These are phyloP conservation scores for Psilocybe azurescens DNA, from an alignment of 768 basidiomycete genomes.

Conservation along the genomic window DNA sequence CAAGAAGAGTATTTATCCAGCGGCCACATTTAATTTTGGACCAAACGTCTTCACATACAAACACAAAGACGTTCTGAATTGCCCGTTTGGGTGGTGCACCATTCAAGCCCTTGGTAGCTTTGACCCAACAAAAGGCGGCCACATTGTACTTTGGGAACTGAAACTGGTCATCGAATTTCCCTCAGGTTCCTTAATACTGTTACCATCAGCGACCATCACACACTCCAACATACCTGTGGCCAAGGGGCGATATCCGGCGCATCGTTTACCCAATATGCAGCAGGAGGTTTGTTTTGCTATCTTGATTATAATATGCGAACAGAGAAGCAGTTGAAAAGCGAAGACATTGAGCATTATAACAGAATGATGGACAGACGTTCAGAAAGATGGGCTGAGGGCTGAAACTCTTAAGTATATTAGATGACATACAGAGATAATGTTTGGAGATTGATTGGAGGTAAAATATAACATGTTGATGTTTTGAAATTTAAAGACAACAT, in stretches of 20 bases:
- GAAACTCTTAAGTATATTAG: too few relatives aligned
- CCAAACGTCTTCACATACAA: background rate
- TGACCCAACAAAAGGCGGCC: slow-evolving; percentile 1
- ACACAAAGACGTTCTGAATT: background rate
- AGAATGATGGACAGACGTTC: too few relatives aligned
- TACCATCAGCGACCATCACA: slow-evolving; percentile 12
- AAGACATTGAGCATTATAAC: too few relatives aligned
- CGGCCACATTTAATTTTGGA: too few relatives aligned
- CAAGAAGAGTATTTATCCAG: too few relatives aligned
- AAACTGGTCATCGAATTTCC: slow-evolving; percentile 13
- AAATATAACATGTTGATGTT: too few relatives aligned
- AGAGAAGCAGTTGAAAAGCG: too few relatives aligned
- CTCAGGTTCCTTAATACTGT: slow-evolving; percentile 7
- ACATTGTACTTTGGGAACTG: background rate
- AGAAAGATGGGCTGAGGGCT: too few relatives aligned
- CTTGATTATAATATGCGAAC: slow-evolving; percentile 3
- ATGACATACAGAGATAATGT: too few relatives aligned
- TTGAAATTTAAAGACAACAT: too few relatives aligned
- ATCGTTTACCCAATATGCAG: slow-evolving; percentile 12
- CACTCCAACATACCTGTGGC: slow-evolving; percentile 16
- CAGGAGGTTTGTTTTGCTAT: slow-evolving; percentile 15
- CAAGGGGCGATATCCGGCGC: background rate
- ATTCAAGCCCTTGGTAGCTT: background rate
- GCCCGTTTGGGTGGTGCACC: slow-evolving; percentile 1
- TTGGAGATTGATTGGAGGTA: too few relatives aligned